Evolutionary conservation across 1,284 basidiomycete genomes (phyloP), one percentile per base, ranked within the genome.

Genomic region (Meira miltonrushii): DNA sequence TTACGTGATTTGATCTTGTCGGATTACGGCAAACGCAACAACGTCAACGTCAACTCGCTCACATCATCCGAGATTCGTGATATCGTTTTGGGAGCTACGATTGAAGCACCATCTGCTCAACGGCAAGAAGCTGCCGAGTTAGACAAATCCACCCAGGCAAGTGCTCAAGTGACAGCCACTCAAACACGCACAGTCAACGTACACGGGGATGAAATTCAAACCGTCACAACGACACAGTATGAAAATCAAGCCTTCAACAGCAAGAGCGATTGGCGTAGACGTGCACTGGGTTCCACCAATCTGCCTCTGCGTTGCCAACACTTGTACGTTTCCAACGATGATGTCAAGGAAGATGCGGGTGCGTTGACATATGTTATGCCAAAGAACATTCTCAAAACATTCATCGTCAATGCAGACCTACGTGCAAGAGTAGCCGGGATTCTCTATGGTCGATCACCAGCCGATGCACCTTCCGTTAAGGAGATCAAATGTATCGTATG

Each of bases 81-180:
- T 53, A 75, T 74, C 52, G 69, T 74, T 41, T 66, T 74, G 33
- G 72, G 73, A 40, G 94, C 97, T 83, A 93, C 96, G 81, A 97
- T 96, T 68, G 89, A 88, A 55, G 91, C 92, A 6, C 83, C 83
- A 0, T 83, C 83, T 25, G 82, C 83, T 50, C 95, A 99, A 79
- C 88, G 95, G 54, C 95, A 98, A 80, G 94, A 98, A 81, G 97
- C 97, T 93, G 95, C 94, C 13, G 95, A 98, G 80, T 82, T 99
- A 59, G 95, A 99, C 79, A 97, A 98, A 83, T 74, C 63, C 58
- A 86, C 90, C 13, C 92, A 95, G 78, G 92, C 93, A 0, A 89
- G 92, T 65, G 85, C 87, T 61, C 94, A 98, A 79, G 89, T 98
- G 67, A 99, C 95, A 4, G 94, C 95, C 21, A 83, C 96, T 39